Evolutionary conservation across 805 yeast species (phyloP).

Genomic region (Soucietia sequanensis): DNA sequence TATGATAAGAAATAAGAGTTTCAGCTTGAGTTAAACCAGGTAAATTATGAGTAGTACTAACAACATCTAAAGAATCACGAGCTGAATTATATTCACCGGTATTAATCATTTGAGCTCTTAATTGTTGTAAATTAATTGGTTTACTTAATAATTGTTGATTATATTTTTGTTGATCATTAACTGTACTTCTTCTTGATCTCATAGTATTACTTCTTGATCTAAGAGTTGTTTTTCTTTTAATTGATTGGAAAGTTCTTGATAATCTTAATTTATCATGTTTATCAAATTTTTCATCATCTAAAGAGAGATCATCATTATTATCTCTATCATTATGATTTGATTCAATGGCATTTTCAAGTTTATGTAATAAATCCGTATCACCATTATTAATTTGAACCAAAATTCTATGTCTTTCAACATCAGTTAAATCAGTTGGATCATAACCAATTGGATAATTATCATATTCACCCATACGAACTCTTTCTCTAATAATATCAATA

Average conservation of each 20-base stretch:
- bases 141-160: constrained; percentile 9
- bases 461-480: constrained; percentile 52
- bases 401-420: constrained; percentile 37
- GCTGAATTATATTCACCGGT: constrained; percentile 36
- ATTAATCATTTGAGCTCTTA: constrained; percentile 38
- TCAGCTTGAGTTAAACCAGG: constrained; percentile 53
- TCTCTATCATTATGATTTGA: constrained; percentile 6
- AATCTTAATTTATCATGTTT: constrained; percentile 13
- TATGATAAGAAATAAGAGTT: constrained; percentile 42
- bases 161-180: constrained; percentile 24
- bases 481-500: constrained; percentile 69
- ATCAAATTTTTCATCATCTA: no score
- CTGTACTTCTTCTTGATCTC: constrained; percentile 10
- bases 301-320: constrained; percentile 2
- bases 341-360: constrained; percentile 28
- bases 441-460: constrained; percentile 47
- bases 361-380: constrained; percentile 34
- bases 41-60: constrained; percentile 44
- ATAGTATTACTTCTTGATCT: constrained; percentile 23
- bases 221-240: constrained; percentile 29
- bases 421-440: constrained; percentile 52
- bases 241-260: constrained; percentile 30
- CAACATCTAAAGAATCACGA: constrained; percentile 37
- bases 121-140: constrained; percentile 31
- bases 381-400: constrained; percentile 29